phyloP scores from a whole-genome alignment of 495 filamentous ascomycete species.

The Penicillium cataractarum region DNA sequence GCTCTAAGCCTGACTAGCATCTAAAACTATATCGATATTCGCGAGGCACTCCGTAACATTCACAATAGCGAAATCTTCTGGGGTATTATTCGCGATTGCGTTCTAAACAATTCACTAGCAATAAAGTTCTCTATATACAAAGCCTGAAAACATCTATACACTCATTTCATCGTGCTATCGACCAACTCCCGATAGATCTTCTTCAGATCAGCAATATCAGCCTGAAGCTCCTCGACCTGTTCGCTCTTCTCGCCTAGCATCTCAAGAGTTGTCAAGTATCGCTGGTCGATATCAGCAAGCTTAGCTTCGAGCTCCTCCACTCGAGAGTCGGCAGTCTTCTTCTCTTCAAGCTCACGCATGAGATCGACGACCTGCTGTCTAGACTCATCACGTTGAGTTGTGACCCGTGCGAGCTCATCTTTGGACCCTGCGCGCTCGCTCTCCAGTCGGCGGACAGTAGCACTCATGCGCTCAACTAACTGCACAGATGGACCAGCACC shows the following conservation, averaged over 20 bases:
- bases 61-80: neutral
- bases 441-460: slow-evolving; percentile 86
- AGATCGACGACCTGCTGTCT: slow-evolving; percentile 85
- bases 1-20: too few species aligned
- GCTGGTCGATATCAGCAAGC: slow-evolving; percentile 57
- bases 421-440: slow-evolving; percentile 83
- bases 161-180: slow-evolving; percentile 75
- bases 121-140: slow-evolving; percentile 10
- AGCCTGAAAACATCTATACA: neutral
- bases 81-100: slow-evolving; percentile 1
- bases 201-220: slow-evolving; percentile 91
- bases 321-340: slow-evolving; percentile 58
- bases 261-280: slow-evolving; percentile 90
- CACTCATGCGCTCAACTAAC: slow-evolving; percentile 94
- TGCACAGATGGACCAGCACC: slow-evolving; percentile 93
- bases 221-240: slow-evolving; percentile 83
- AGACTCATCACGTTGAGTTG: slow-evolving; percentile 84
- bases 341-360: slow-evolving; percentile 82
- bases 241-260: slow-evolving; percentile 98
- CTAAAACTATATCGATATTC: too few species aligned
- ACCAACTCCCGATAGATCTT: slow-evolving; percentile 92
- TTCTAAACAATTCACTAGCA: slow-evolving; percentile 3
- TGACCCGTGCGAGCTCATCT: slow-evolving; percentile 81
- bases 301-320: slow-evolving; percentile 68
- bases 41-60: neutral